Conservation (phyloP, 345 rosid species). For the Eucalyptus victrix region DNA sequence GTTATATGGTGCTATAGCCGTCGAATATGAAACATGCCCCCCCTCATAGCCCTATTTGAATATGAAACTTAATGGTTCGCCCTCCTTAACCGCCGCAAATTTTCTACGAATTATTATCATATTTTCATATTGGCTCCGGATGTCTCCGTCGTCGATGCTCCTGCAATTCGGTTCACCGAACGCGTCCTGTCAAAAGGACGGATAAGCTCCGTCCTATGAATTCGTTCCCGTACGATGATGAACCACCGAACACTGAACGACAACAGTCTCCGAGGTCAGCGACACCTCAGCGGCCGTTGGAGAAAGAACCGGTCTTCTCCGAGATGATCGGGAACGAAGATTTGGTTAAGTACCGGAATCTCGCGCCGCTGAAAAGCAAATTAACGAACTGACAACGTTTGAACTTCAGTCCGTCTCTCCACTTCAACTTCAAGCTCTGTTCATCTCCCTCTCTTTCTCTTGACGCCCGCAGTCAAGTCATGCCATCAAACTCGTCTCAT, state of each 20-base stretch:
- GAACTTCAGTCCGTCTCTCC: not conserved
- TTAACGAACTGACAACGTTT: not conserved
- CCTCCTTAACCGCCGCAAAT: not conserved
- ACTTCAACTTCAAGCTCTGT: not conserved
- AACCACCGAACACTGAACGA: not conserved
- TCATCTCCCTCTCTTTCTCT: not conserved
- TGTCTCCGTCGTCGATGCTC: not conserved
- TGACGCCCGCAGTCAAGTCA: not conserved
- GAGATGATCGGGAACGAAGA: not conserved
- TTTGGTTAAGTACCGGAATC: not conserved
- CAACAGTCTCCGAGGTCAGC: not conserved
- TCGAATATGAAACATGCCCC: not conserved
- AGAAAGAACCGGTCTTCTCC: not conserved
- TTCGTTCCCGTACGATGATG: not conserved
- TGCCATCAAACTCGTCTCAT: not conserved
- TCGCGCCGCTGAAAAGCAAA: not conserved
- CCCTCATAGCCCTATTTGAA: not conserved
- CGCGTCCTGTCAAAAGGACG: not conserved
- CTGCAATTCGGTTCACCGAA: not conserved
- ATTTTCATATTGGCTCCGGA: not conserved
- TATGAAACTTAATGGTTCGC: not conserved
- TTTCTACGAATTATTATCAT: not conserved
- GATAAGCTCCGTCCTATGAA: not conserved
- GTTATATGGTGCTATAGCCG: not conserved
- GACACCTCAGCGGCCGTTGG: not conserved